Conservation (phyloP, 2,329 filamentous ascomycete genomes). For the Scopulariopsis brevicaulis region DNA sequence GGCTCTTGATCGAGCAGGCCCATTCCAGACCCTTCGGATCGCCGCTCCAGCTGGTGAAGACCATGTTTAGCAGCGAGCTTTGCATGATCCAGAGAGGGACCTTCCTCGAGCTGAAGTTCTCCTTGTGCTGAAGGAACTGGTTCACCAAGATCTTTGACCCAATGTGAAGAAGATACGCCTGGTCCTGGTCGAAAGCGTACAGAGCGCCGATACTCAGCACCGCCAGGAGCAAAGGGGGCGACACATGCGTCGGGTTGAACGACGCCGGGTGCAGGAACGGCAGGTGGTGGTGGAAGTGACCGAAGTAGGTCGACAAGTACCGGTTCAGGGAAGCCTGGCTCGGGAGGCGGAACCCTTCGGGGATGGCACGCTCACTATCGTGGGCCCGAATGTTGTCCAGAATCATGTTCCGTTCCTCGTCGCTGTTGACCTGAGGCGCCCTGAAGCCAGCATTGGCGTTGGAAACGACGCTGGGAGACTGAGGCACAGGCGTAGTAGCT, state of each 20-base stretch:
- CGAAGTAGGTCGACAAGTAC: conserved; percentile 92
- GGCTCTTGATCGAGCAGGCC: conserved; percentile 97
- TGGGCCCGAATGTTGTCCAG: conserved; percentile 74
- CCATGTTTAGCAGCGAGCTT: conserved; percentile 92
- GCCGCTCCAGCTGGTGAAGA: conserved; percentile 98
- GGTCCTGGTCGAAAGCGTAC: conserved; percentile 94
- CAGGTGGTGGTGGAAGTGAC: conserved; percentile 90
- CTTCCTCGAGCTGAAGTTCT: conserved; percentile 96
- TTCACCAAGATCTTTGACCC: conserved; percentile 96
- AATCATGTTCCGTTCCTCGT: conserved; percentile 77
- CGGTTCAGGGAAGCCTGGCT: conserved; percentile 72
- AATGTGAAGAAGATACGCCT: conserved; percentile 94
- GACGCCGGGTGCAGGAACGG: conserved; percentile 91
- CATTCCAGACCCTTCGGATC: conserved; percentile 96
- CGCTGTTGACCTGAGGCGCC: conserved; percentile 70
- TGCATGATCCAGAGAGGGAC: conserved; percentile 99
- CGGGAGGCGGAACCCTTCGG: conserved; percentile 83
- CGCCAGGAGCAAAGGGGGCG: conserved; percentile 74
- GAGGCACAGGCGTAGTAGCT: conserved; percentile 58
- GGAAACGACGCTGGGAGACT: conserved; percentile 56
- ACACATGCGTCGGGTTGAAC: conserved; percentile 69
- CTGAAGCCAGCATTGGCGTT: conserved; percentile 56
- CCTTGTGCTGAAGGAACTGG: conserved; percentile 94
- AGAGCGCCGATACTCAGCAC: conserved; percentile 91
- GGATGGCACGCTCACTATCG: conserved; percentile 71